These are phyloP conservation scores for Plectosphaerella sp. DNA, from an alignment of 2,329 filamentous ascomycete genomes.

Conservation along the genomic window DNA sequence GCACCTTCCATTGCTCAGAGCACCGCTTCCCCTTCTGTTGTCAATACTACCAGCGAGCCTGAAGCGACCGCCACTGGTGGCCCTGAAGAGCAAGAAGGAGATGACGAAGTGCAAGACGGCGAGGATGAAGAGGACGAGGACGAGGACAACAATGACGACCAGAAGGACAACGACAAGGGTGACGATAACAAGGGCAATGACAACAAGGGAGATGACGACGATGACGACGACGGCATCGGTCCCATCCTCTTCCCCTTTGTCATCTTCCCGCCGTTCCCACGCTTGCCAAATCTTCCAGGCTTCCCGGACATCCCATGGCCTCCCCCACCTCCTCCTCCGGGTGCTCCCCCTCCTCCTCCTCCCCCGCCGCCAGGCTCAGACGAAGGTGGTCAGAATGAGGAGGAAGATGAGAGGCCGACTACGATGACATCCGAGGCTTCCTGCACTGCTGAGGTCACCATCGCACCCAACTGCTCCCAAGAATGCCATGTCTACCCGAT, in stretches of 20 bases:
- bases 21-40: neutral
- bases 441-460: conserved; percentile 5
- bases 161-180: neutral
- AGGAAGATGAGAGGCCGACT: neutral
- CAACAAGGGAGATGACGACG: neutral
- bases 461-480: conserved; percentile 11
- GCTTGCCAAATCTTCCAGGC: neutral
- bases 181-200: neutral
- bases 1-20: neutral
- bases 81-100: too few relatives aligned
- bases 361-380: neutral
- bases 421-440: conserved; percentile 2
- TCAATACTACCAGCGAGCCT: neutral
- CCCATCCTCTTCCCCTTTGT: neutral
- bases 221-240: conserved; percentile 1
- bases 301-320: neutral
- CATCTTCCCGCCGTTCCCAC: neutral
- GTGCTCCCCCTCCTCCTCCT: too few relatives aligned
- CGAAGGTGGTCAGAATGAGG: neutral
- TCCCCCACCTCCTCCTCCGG: too few relatives aligned
- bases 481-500: conserved; percentile 7
- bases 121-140: neutral
- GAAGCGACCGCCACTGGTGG: too few relatives aligned
- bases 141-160: neutral
- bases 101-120: neutral